Evolutionary conservation across 192 early-diverging fungal genomes (phyloP).

Genomic region (Geranomyces michiganensis): DNA sequence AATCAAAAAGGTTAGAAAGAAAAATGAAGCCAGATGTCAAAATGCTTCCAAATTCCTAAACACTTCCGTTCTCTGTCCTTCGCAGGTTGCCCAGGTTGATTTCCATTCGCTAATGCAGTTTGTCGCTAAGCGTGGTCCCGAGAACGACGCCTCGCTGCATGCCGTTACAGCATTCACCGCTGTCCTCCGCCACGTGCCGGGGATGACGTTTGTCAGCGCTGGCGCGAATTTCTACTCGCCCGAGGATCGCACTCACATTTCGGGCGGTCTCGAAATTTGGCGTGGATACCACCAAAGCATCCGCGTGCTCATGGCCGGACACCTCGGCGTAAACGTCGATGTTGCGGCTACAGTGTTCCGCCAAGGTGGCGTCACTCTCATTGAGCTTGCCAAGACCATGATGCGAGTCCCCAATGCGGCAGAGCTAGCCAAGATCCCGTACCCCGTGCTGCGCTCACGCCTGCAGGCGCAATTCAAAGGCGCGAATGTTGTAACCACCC

Average conservation of each 20-base stretch:
- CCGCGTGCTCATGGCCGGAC: constrained; percentile 48
- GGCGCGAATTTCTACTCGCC: constrained; percentile 43
- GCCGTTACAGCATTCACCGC: constrained; percentile 29
- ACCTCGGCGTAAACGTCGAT: constrained; percentile 47
- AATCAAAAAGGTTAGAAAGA: constrained; percentile 31
- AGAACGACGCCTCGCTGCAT: constrained; percentile 32
- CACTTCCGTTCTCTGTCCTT: neutral
- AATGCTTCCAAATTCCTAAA: too few relatives aligned
- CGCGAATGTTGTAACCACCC: constrained; percentile 38
- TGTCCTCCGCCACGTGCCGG: constrained; percentile 40
- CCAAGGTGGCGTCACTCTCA: constrained; percentile 43
- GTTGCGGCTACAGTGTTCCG: constrained; percentile 45
- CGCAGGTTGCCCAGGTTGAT: constrained; percentile 22
- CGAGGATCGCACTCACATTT: constrained; percentile 26
- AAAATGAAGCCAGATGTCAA: too few relatives aligned
- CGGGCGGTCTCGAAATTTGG: constrained; percentile 48
- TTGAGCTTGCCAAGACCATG: constrained; percentile 60
- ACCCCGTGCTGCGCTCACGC: constrained; percentile 7
- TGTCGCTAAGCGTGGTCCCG: constrained; percentile 26
- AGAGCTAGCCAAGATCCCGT: neutral
- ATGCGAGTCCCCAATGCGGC: constrained; percentile 45
- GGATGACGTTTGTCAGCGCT: constrained; percentile 33
- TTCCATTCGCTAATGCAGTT: constrained; percentile 38
- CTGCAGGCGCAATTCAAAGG: constrained; percentile 22
- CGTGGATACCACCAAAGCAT: constrained; percentile 48